Conservation (phyloP, 2,329 filamentous ascomycete genomes). For the Penicillium sp. region DNA sequence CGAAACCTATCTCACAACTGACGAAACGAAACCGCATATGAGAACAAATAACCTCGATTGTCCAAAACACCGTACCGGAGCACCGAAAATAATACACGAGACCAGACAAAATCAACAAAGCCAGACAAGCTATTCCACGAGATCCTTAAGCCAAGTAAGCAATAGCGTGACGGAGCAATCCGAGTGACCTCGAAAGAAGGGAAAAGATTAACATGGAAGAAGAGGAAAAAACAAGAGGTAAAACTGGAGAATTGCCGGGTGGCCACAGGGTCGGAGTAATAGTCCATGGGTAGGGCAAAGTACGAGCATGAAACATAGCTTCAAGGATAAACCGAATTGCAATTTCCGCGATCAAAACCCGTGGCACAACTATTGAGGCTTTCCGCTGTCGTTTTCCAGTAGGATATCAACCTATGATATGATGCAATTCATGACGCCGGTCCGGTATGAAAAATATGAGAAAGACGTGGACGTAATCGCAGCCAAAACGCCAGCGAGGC, state of each 20-base stretch:
- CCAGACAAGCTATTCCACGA: neutral
- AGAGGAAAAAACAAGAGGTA: neutral
- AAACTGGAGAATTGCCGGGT: neutral
- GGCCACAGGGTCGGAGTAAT: neutral
- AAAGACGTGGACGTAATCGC: conserved; percentile 12
- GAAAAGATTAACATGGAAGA: conserved; percentile 5
- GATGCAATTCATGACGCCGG: conserved; percentile 23
- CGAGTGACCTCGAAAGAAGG: neutral
- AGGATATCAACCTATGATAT: conserved; percentile 13
- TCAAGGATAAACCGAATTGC: neutral
- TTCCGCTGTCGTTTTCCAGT: conserved; percentile 11
- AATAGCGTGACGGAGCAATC: neutral
- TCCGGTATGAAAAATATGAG: conserved; percentile 16
- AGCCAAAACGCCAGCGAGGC: conserved; percentile 1
- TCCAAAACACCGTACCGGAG: conserved; percentile 16
- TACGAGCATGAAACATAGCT: neutral
- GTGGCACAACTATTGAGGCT: neutral
- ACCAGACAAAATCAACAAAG: neutral
- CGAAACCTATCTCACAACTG: conserved; percentile 7
- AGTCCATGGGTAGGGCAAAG: neutral
- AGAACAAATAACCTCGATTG: conserved; percentile 12
- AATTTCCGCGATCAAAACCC: neutral
- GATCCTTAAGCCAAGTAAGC: conserved; percentile 4
- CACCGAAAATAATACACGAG: neutral
- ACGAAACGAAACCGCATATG: conserved; percentile 10